phyloP scores from a whole-genome alignment of 2,329 filamentous ascomycete genomes.

The Plectosphaerella cucumerina region DNA sequence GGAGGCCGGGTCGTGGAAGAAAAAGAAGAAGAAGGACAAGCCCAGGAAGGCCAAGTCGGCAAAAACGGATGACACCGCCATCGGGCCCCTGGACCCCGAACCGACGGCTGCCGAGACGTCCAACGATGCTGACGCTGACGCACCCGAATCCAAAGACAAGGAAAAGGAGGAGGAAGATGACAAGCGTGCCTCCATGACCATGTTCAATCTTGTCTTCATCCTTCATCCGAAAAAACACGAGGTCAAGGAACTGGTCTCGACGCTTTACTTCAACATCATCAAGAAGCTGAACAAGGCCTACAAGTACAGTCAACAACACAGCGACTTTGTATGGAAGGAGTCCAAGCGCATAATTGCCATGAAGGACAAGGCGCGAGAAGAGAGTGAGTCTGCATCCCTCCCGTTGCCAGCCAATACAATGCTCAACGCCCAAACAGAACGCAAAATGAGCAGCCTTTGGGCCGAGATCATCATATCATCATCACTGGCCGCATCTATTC shows the following conservation, averaged over 20 bases:
- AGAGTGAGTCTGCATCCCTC: conserved; percentile 36
- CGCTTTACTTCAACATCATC: conserved; percentile 79
- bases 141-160: conserved; percentile 17
- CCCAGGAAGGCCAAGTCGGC: conserved; percentile 16
- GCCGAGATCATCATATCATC: conserved; percentile 67
- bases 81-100: conserved; percentile 16
- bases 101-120: conserved; percentile 18
- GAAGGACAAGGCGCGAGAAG: conserved; percentile 77
- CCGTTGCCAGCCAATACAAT: too few species aligned
- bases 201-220: conserved; percentile 97
- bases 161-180: conserved; percentile 48
- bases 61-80: conserved; percentile 20
- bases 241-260: conserved; percentile 69
- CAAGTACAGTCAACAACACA: conserved; percentile 87
- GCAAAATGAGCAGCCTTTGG: conserved; percentile 65
- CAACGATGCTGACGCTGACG: conserved; percentile 21
- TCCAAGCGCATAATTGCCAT: conserved; percentile 76
- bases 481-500: conserved; percentile 76
- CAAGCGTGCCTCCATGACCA: conserved; percentile 74
- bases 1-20: conserved; percentile 73
- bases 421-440: conserved; percentile 27
- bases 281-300: conserved; percentile 91
- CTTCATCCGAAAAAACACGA: conserved; percentile 76
- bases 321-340: conserved; percentile 88
- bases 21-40: conserved; percentile 48